phyloP scores from a whole-genome alignment of 768 basidiomycete genomes.

The Inosperma sp. region DNA sequence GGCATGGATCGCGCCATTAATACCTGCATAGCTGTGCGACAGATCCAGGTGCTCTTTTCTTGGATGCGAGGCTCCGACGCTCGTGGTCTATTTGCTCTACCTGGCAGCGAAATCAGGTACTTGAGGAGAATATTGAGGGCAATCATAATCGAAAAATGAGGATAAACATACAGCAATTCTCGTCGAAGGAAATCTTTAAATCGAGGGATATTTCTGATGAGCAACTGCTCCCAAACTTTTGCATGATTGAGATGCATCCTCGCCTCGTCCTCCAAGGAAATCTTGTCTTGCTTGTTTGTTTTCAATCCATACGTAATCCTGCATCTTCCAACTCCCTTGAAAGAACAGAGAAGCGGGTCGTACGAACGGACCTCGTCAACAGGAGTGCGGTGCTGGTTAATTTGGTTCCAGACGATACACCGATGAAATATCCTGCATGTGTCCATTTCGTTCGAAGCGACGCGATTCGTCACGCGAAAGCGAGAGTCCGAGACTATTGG shows the following conservation, averaged over 20 bases:
- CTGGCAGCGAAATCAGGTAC: too few relatives aligned
- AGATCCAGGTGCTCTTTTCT: too few relatives aligned
- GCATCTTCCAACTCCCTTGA: constrained; percentile 11
- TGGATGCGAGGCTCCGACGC: too few relatives aligned
- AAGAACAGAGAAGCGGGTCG: constrained; percentile 6
- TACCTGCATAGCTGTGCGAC: too few relatives aligned
- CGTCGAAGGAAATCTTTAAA: constrained; percentile 22
- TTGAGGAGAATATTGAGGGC: too few relatives aligned
- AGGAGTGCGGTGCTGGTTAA: constrained; percentile 22
- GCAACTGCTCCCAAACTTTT: constrained; percentile 18
- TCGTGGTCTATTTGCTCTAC: too few relatives aligned
- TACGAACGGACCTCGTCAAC: too few relatives aligned
- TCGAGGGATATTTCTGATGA: constrained; percentile 12
- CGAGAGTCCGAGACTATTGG: neutral
- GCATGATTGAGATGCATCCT: constrained; percentile 15
- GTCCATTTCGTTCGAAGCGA: neutral
- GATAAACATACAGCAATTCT: too few relatives aligned
- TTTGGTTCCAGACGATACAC: too few relatives aligned
- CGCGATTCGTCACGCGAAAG: too few relatives aligned
- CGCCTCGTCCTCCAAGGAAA: constrained; percentile 16
- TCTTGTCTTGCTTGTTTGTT: neutral
- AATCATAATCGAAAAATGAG: too few relatives aligned
- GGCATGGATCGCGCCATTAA: too few relatives aligned
- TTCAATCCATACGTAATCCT: neutral
- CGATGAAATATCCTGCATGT: neutral